Evolutionary conservation across 2,329 filamentous ascomycete genomes (phyloP).

Genomic region (Ilyonectria destructans): DNA sequence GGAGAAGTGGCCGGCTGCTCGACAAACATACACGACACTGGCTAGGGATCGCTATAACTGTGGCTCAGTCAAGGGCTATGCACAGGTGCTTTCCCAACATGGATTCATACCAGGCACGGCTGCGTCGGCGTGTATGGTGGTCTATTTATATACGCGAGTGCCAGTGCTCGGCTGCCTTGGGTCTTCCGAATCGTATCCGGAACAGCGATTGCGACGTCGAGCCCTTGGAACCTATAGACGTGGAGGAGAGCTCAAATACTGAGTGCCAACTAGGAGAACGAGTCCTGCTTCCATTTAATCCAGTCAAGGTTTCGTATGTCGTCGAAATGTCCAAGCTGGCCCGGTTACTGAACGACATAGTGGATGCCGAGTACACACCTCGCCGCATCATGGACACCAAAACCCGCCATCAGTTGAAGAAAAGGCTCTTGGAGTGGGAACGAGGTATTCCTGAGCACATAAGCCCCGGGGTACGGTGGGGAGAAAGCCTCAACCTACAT

Average conservation of each 20-base stretch:
- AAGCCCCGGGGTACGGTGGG: background rate
- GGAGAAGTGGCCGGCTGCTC: background rate
- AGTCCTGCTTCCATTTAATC: background rate
- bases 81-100: background rate
- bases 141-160: background rate
- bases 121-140: background rate
- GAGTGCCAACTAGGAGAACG: background rate
- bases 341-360: background rate
- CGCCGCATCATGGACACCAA: background rate
- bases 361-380: conserved; percentile 2
- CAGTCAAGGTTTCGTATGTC: background rate
- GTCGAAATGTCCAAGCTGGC: conserved; percentile 1
- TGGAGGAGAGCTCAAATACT: background rate
- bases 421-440: conserved; percentile 5
- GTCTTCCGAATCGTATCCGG: background rate
- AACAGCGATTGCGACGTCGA: conserved; percentile 3
- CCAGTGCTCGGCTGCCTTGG: background rate
- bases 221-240: background rate
- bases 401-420: background rate
- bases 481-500: background rate
- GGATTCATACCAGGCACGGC: background rate
- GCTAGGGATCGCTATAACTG: background rate
- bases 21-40: background rate
- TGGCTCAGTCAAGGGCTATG: conserved; percentile 1
- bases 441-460: background rate